Evolutionary conservation across 116 monocot genomes (phyloP).

Genomic region (Dioscorea cayenensis): DNA sequence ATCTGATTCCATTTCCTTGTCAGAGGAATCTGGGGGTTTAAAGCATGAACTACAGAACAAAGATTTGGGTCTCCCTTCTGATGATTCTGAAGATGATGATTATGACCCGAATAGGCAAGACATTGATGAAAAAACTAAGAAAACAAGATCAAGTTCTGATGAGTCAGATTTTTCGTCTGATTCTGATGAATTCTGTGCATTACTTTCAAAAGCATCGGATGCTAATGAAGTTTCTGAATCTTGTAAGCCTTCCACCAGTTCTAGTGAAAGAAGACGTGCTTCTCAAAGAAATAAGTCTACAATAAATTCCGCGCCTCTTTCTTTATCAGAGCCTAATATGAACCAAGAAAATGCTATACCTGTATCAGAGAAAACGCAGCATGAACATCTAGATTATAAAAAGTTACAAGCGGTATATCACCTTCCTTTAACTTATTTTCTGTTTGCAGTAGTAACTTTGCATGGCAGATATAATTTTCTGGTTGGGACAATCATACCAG

Average conservation of each 20-base stretch:
- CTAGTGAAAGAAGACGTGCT: conserved; percentile 10
- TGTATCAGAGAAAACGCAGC: conserved; percentile 35
- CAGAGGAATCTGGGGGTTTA: conserved; percentile 32
- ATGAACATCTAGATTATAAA: conserved; percentile 61
- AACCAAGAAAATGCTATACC: conserved; percentile 16
- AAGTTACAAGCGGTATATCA: conserved; percentile 58
- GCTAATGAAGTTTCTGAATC: conserved; percentile 26
- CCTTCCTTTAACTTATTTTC: background rate
- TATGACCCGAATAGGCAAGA: conserved; percentile 60
- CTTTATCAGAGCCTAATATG: conserved; percentile 12
- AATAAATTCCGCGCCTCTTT: conserved; percentile 16
- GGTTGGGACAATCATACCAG: background rate
- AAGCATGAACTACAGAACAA: conserved; percentile 16
- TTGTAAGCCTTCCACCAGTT: conserved; percentile 6
- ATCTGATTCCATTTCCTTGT: conserved; percentile 42
- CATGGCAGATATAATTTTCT: background rate
- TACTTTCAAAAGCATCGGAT: conserved; percentile 25
- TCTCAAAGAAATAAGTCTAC: conserved; percentile 1
- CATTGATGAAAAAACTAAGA: conserved; percentile 25
- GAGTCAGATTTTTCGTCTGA: conserved; percentile 93
- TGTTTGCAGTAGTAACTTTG: background rate
- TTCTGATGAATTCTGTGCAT: conserved; percentile 70
- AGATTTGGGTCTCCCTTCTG: conserved; percentile 54
- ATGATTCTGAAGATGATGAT: conserved; percentile 96
- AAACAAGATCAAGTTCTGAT: conserved; percentile 43